Evolutionary conservation across 306 rosid species (phyloP), one percentile per base, ranked within the genome.

Genomic region (Hippophae tibetana): DNA sequence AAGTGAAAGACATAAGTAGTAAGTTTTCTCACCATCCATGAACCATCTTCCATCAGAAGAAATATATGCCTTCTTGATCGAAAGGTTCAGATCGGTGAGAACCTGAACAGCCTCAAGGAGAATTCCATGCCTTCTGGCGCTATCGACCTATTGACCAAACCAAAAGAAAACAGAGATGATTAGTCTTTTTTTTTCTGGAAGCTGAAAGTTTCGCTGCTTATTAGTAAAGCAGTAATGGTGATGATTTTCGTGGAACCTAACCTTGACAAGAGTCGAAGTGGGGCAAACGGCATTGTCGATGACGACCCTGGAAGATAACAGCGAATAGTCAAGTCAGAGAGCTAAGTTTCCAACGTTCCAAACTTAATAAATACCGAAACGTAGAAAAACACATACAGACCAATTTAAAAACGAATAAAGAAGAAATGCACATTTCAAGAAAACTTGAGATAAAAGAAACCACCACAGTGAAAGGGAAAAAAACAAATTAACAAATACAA

Each of bases 11-110:
- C 66, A 52, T 6, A 26, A 5, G 7, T 41, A 42, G 1, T 13
- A 8, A 25, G 45, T 5, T 51, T 64, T 57, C 81, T 61, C 70
- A 92, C 99, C 99, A 78, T 85, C 95, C 99, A 92, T 92, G 88
- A 86, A 88, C 99, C 99, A 92, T 43, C 59, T 79, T 44, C 95
- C 99, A 74, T 92, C 99, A 0, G 96, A 89, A 47, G 95, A 92
- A 73, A 92, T 83, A 65, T 92, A 87, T 1, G 96, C 99, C 62
- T 92, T 92, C 75, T 83, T 81, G 25, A 92, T 92, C 5, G 76
- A 69, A 63, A 92, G 93, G 57, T 92, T 86, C 10, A 85, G 68
- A 74, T 92, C 99, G 40, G 87, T 82, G 41, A 92, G 85, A 62
- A 92, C 78, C 69, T 92, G 93, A 8, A 92, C 95, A 23, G 99